Base-by-base conservation (phyloP, 257 asterid species). In the Verbena officinalis region DNA sequence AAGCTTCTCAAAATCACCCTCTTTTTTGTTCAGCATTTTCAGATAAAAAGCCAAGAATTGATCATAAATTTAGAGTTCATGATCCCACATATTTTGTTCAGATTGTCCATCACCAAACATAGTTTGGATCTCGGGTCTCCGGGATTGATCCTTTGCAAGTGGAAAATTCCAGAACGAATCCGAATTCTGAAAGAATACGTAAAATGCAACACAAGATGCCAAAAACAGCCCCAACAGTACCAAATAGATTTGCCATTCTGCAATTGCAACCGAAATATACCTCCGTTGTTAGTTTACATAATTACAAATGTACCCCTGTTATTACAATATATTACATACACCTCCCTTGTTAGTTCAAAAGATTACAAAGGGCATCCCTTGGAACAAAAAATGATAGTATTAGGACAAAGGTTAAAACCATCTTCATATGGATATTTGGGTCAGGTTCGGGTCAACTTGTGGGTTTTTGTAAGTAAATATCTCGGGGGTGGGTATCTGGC, bases 141-240 rank as follows among this genome's bases (percentile, higher is more conserved):
- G 11, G 36, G 91, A 74, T 75, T 80, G 86, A 13, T 78, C 39
- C 39, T 54, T 68, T 5, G 83, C 58, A 16, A 65, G 19, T 3
- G 98, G 99, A 55, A 94, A 88, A 83, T 87, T 88, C 99, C 99
- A 90, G 80, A 94, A 94, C 10, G 92, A 74, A 71, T 94, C 97
- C 0, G 97, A 90, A 55, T 81, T 84, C 84, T 90, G 81, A n/a
- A 88, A 94, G 79, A 94, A 81, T 21, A 90, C 13, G 82, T 94
- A 90, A 52, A 94, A 94, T 27, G 83, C 79, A 38, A 83, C 73
- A 2, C 77, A 24, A 13, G 99, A 94, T 30, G 97, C 99, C 84
- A 88, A 62, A 74, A 94, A 88, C 69, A 94, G 72, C 54, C 95
- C 99, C 68, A 90, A 46, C 4, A 94, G 91, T 16, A 94, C 70